Evolutionary conservation across 208 protist species (phyloP).

Genomic region (Naegleria fowleri): DNA sequence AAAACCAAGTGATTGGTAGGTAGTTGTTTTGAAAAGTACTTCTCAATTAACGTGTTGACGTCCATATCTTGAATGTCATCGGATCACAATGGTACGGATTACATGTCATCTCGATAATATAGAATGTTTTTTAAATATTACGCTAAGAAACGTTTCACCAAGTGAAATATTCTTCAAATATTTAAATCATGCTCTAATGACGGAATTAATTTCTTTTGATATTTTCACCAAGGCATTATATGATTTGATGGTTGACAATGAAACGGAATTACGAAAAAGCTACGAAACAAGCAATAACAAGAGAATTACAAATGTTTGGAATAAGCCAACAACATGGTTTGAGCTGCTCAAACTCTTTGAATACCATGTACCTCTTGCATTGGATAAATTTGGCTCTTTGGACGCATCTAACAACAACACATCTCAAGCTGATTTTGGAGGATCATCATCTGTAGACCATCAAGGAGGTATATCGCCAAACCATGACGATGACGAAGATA

Average conservation of each 20-base stretch:
- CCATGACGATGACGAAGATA: neutral
- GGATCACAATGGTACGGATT: too few species aligned
- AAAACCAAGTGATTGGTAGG: neutral
- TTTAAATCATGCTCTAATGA: neutral
- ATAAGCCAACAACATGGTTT: neutral
- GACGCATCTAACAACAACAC: neutral
- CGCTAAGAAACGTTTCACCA: neutral
- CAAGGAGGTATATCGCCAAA: neutral
- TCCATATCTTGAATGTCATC: too few species aligned
- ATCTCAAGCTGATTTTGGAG: neutral
- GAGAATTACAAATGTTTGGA: neutral
- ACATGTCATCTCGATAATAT: too few species aligned
- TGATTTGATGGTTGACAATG: neutral
- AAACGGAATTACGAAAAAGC: too few species aligned
- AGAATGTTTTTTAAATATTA: neutral
- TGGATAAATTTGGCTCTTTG: neutral
- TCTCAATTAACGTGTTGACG: too few species aligned
- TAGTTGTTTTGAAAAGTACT: neutral
- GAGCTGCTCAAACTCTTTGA: neutral
- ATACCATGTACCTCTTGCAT: neutral
- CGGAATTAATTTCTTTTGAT: neutral
- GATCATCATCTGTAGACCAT: neutral
- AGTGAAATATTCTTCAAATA: neutral
- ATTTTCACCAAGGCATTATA: neutral
- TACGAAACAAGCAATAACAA: too few species aligned